These are phyloP conservation scores for Myriosclerotinia curreyana DNA, from an alignment of 2,329 filamentous ascomycete species.

Conservation along the genomic window DNA sequence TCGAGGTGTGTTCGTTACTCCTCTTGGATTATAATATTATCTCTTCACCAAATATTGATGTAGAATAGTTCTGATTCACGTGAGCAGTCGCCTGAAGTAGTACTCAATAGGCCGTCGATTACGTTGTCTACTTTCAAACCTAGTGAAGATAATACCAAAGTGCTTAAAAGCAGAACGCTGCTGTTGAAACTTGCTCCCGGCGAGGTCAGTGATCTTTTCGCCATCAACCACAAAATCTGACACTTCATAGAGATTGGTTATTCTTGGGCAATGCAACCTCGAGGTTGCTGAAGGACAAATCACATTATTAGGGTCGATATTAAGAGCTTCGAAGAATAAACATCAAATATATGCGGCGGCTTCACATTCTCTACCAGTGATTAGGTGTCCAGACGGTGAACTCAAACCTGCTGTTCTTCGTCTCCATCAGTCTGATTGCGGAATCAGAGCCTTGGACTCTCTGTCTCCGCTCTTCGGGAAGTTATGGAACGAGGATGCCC, in stretches of 20 bases:
- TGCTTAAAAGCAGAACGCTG: constrained; percentile 43
- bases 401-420: constrained; percentile 54
- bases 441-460: constrained; percentile 52
- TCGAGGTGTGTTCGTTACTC: constrained; percentile 10
- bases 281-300: constrained; percentile 59
- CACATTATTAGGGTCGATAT: constrained; percentile 61
- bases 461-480: constrained; percentile 65
- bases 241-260: constrained; percentile 52
- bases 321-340: constrained; percentile 48
- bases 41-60: constrained; percentile 28
- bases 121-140: constrained; percentile 47
- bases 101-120: constrained; percentile 39
- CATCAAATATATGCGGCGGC: constrained; percentile 63
- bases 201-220: constrained; percentile 44
- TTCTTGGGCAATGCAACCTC: constrained; percentile 68
- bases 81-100: constrained; percentile 28
- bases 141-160: constrained; percentile 45
- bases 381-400: constrained; percentile 50
- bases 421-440: constrained; percentile 49
- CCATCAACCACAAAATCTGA: constrained; percentile 24
- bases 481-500: constrained; percentile 57
- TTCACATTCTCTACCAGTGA: constrained; percentile 66
- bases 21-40: not conserved
- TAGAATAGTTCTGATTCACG: constrained; percentile 31
- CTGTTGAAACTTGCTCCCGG: constrained; percentile 47